Percentiles rank a stretch among this genome's conserved stretches.
Evolutionary conservation across 768 basidiomycete genomes (phyloP).

Genomic region (Tephrocybe rancida): DNA sequence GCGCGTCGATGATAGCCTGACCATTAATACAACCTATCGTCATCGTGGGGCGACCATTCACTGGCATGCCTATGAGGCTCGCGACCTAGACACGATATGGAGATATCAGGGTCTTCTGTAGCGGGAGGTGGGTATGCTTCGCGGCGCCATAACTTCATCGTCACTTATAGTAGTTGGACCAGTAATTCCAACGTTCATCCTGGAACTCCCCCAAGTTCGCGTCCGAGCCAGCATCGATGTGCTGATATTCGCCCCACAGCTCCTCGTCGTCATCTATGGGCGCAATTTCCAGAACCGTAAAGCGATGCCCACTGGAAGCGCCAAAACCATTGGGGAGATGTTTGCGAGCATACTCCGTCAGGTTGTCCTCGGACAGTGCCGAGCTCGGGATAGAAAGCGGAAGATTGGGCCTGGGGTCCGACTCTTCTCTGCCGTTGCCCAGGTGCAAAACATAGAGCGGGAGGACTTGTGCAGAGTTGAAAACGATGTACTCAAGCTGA

Average conservation of each 20-base stretch:
- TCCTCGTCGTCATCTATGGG: conserved; percentile 15
- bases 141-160: background rate
- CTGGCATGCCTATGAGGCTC: too few species aligned
- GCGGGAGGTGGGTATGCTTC: background rate
- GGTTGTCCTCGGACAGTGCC: background rate
- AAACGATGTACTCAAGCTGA: conserved; percentile 10
- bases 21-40: too few species aligned
- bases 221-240: background rate
- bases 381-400: background rate
- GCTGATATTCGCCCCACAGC: conserved; percentile 13
- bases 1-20: too few species aligned
- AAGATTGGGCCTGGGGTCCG: background rate
- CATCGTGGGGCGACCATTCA: too few species aligned
- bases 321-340: conserved; percentile 13
- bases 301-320: conserved; percentile 7
- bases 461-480: conserved; percentile 11
- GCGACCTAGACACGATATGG: too few species aligned
- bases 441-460: conserved; percentile 12
- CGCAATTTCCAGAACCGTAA: conserved; percentile 8
- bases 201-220: conserved; percentile 6
- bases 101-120: too few species aligned
- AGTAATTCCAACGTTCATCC: conserved; percentile 3
- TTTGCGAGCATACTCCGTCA: conserved; percentile 12
- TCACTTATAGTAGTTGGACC: background rate
- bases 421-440: background rate